Conservation (phyloP, 1,284 basidiomycete genomes). For the Ganoderma resinaceum region DNA sequence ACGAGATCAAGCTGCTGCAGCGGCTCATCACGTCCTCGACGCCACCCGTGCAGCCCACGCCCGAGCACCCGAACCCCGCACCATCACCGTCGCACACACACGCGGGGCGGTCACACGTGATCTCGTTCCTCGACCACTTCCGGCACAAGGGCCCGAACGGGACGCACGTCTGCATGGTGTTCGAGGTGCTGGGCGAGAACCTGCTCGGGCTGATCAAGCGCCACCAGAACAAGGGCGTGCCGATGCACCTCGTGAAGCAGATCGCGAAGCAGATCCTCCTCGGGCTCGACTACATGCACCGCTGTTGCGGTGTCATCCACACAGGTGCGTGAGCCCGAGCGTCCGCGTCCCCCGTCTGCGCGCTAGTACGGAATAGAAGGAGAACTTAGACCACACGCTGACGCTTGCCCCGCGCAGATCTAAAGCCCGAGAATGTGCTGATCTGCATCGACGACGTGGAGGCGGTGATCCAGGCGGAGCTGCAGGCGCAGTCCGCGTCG, state of each 20-base stretch:
- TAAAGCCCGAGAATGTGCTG: conserved; percentile 98
- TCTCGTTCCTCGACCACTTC: conserved; percentile 97
- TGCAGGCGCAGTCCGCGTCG: conserved; percentile 61
- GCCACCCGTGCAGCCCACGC: conserved; percentile 61
- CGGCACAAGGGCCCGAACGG: conserved; percentile 97
- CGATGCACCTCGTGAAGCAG: conserved; percentile 93
- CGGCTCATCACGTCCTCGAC: conserved; percentile 91
- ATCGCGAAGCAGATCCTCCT: conserved; percentile 97
- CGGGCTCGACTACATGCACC: conserved; percentile 97
- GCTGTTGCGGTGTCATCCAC: conserved; percentile 95
- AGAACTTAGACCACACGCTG: no score
- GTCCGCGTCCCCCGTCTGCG: no score
- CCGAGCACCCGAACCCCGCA: conserved; percentile 62
- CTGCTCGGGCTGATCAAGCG: conserved; percentile 97
- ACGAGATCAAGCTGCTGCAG: conserved; percentile 98
- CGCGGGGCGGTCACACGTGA: conserved; percentile 85
- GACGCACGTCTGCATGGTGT: conserved; percentile 99
- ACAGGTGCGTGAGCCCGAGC: conserved; percentile 63
- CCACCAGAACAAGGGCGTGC: conserved; percentile 94
- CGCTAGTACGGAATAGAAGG: no score
- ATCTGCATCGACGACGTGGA: conserved; percentile 99
- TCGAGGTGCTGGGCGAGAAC: conserved; percentile 98
- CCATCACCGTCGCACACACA: conserved; percentile 74
- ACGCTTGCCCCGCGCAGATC: no score
- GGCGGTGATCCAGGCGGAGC: conserved; percentile 88